Percentiles rank a stretch among this genome's conserved stretches.
These are phyloP conservation scores for Effrenium voratum DNA, from an alignment of 73 alveolate genomes.

Conservation along the genomic window DNA sequence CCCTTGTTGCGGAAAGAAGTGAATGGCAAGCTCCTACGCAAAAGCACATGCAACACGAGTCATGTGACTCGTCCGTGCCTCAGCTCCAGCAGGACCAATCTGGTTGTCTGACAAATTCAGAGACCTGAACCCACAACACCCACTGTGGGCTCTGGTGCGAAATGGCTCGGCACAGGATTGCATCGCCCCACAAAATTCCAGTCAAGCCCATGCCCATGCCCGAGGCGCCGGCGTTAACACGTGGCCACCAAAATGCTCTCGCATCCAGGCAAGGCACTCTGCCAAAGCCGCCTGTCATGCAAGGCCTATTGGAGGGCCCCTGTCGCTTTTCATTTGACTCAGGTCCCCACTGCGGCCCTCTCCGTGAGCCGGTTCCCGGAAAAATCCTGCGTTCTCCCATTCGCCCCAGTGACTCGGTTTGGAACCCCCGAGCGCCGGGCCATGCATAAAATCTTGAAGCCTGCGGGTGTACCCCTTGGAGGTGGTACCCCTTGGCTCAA, in stretches of 20 bases:
- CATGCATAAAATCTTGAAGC: too few relatives aligned
- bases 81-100: slow-evolving; percentile 45
- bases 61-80: not conserved
- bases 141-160: too few relatives aligned
- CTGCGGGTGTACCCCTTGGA: too few relatives aligned
- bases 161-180: too few relatives aligned
- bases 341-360: slow-evolving; percentile 14
- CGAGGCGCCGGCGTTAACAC: slow-evolving; percentile 1
- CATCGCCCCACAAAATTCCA: too few relatives aligned
- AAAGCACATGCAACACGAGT: not conserved
- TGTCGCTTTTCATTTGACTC: not conserved
- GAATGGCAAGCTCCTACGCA: slow-evolving; percentile 34
- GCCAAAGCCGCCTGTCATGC: slow-evolving; percentile 29
- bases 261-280: slow-evolving; percentile 58
- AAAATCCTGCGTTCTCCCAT: slow-evolving; percentile 21
- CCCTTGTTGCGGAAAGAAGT: slow-evolving; percentile 28
- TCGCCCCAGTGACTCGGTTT: too few relatives aligned
- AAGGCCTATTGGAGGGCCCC: not conserved
- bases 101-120: slow-evolving; percentile 15
- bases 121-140: too few relatives aligned
- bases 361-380: slow-evolving; percentile 49
- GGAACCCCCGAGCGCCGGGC: too few relatives aligned
- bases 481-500: too few relatives aligned
- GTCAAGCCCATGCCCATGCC: not conserved
- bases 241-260: slow-evolving; percentile 50